Evolutionary conservation across 2,329 filamentous ascomycete genomes (phyloP).

Genomic region (Neoarthrinium moseri): DNA sequence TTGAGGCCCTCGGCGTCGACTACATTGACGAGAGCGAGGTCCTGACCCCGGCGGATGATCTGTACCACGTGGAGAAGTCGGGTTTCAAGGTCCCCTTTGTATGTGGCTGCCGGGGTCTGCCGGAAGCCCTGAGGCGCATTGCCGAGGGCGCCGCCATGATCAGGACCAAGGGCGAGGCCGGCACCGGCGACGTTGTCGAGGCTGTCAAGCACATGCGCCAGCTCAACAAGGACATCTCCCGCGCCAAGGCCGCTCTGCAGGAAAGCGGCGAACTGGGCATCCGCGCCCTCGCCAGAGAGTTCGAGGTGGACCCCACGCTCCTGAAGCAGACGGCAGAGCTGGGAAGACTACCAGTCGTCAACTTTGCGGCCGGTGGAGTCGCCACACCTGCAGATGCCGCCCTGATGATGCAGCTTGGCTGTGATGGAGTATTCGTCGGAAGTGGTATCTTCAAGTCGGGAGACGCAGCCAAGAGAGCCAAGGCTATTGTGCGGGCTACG

Average conservation of each 20-base stretch:
- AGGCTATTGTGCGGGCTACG: conserved; percentile 91
- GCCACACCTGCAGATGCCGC: conserved; percentile 97
- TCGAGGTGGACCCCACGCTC: conserved; percentile 75
- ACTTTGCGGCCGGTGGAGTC: conserved; percentile 98
- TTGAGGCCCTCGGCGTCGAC: conserved; percentile 91
- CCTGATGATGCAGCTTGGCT: conserved; percentile 97
- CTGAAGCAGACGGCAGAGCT: conserved; percentile 85
- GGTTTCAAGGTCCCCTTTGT: conserved; percentile 85
- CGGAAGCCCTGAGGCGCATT: conserved; percentile 88
- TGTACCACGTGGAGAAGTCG: conserved; percentile 89
- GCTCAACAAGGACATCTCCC: conserved; percentile 77
- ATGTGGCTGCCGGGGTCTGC: conserved; percentile 91
- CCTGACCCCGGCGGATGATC: conserved; percentile 87
- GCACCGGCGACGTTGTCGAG: conserved; percentile 95
- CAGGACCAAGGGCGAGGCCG: conserved; percentile 96
- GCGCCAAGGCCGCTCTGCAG: conserved; percentile 72
- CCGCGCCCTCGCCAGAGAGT: conserved; percentile 75
- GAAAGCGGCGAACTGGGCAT: conserved; percentile 50
- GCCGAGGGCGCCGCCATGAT: conserved; percentile 97
- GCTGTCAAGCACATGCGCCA: conserved; percentile 95
- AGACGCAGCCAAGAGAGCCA: conserved; percentile 83
- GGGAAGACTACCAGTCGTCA: conserved; percentile 88
- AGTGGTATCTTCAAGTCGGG: conserved; percentile 97
- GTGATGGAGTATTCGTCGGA: conserved; percentile 96
- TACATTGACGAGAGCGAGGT: conserved; percentile 99